Evolutionary conservation across 2,329 filamentous ascomycete species (phyloP), one percentile per base, ranked within the genome.

Genomic region (Pseudovirgaria hyperparasitica): DNA sequence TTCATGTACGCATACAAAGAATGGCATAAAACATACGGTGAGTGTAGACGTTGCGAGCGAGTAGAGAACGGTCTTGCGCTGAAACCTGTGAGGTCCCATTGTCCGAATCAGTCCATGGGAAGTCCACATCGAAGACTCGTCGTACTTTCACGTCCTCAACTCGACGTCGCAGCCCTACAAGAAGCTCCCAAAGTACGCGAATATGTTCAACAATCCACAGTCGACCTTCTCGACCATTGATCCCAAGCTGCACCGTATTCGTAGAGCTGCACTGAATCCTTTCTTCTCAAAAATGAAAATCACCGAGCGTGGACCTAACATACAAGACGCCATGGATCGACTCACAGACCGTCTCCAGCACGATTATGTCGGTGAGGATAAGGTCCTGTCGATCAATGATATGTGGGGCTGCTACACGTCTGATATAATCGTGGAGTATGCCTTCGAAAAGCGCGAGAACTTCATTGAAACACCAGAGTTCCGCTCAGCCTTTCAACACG

Each of bases 231-330:
- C n/a, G 3, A 45, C 46, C 1, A 29, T 31, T 4, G 25, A 28
- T 13, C 45, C 54, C 33, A 42, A 48, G 3, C 27, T 50, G 11
- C 53, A 57, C 34, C 46, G 45, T 11, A 22, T 35, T 8, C 41
- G 51, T 15, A 43, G 45, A 21, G 37, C 35, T 5, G 43, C 52
- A 2, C 28, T 56, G 9, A 46, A 41, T 29, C 46, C 43, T 6
- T 56, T 53, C 40, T 55, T 57, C 32, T 54, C 50, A 8, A 41
- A 42, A 28, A 21, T 32, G 4, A 26, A 32, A 5, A 36, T 48
- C 16, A 27, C 19, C 1, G 19, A 22, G 4, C 25, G 48, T 2
- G 42, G 46, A 22, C 35, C 38, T 2, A 19, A 36, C 12, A 41
- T 50, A 15, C 38, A 38, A 21, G 20, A 12, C 10, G 25, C 23